Base-by-base conservation (phyloP, 1,284 basidiomycete genomes). In the Cryptococcus maquisensis region DNA sequence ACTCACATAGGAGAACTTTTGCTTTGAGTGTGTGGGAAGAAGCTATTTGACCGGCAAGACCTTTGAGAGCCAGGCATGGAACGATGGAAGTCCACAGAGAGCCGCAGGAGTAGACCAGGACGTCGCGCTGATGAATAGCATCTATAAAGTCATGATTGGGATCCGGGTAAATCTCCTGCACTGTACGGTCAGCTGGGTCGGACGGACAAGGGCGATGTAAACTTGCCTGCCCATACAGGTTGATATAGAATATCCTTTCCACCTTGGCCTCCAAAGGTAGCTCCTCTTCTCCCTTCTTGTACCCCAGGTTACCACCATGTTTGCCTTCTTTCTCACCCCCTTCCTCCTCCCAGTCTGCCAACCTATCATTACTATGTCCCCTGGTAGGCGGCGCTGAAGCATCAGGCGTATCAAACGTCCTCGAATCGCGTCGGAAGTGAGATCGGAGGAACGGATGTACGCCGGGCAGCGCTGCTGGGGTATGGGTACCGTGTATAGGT, bases 41-140 rank as follows among this genome's bases (percentile, higher is more conserved):
- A 7, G 90, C 89, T 56, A 98, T 94, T 10, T 83, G 82, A 28
- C 82, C 77, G 1, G 86, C 91, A 4, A 98, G 84, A 5, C 89
- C 89, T 49, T 86, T 84, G 15, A 98, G 77, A 0, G 89, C 86
- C 16, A 98, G 81, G 71, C 93, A 96, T 0, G 95, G 94, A 16
- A 96, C 84, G 61, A 98, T 89, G 64, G 89, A 91, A 24, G 93
- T 96, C 90, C 90, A 97, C 2, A 96, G 77, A 0, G 90, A 94
- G 1, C 91, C 92, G 71, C 90, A 94, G 2, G 90, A 92, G 73
- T 95, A 96, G 4, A 97, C 84, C 32, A 97, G 77, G 2, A 88
- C 80, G 61, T 87, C 83, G 52, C 82, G 82, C n/a, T 81, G 75
- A 1, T 76, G 73, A 3, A 97, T 77, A 37, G 83, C 82, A 5